phyloP scores from a whole-genome alignment of 345 rosid species.

The Bruguiera sexangula region DNA sequence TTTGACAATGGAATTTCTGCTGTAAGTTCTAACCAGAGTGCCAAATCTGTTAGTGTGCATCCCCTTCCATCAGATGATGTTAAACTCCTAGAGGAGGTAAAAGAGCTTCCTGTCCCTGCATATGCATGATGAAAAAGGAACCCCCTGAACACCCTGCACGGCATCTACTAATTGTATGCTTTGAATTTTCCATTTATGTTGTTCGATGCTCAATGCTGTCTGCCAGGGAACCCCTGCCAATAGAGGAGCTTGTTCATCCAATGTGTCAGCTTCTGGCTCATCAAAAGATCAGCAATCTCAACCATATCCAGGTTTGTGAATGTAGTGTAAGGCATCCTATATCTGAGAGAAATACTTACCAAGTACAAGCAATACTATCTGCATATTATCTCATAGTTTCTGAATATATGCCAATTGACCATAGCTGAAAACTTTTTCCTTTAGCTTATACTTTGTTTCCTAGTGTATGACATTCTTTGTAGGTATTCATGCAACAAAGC shows the following conservation, averaged over 20 bases:
- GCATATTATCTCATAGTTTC: too few relatives aligned
- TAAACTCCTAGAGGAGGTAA: slow-evolving; percentile 36
- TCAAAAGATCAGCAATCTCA: slow-evolving; percentile 42
- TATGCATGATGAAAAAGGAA: neutral
- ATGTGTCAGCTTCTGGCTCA: slow-evolving; percentile 42
- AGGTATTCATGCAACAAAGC: too few relatives aligned
- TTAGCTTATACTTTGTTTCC: too few relatives aligned
- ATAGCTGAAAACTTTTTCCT: too few relatives aligned
- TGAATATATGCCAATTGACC: too few relatives aligned
- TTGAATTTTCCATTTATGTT: neutral
- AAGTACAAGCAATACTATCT: neutral
- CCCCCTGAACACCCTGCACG: neutral
- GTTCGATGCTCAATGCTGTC: slow-evolving; percentile 1
- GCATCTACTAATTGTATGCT: too few relatives aligned
- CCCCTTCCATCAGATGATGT: slow-evolving; percentile 43
- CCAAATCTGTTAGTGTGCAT: slow-evolving; percentile 44
- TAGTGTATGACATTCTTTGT: too few relatives aligned
- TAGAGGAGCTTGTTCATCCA: slow-evolving; percentile 36
- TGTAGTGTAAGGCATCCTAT: neutral
- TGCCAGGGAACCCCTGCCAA: slow-evolving; percentile 33
- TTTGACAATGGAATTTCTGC: slow-evolving; percentile 37
- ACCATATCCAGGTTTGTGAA: slow-evolving; percentile 53
- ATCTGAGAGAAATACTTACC: slow-evolving; percentile 2
- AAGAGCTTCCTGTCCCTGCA: neutral
- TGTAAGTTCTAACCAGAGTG: slow-evolving; percentile 33